Percentiles rank a stretch among this genome's conserved stretches.
phyloP scores from a whole-genome alignment of 2,329 filamentous ascomycete genomes.

The Leptodontidium sp. region DNA sequence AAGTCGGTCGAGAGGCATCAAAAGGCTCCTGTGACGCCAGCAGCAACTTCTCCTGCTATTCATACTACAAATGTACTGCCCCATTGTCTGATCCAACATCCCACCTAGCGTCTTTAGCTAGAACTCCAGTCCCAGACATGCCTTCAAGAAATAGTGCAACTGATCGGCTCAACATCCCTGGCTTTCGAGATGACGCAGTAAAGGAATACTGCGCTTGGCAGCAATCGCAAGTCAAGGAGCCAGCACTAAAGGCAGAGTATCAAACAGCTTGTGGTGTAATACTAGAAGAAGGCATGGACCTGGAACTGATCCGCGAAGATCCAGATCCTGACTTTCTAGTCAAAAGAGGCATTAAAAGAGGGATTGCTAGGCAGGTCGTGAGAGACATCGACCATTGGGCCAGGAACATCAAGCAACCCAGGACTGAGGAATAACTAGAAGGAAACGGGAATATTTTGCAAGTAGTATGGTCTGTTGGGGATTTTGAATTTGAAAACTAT shows the following conservation, averaged over 20 bases:
- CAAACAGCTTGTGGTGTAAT: constrained; percentile 41
- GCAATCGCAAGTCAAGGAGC: constrained; percentile 38
- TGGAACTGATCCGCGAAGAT: constrained; percentile 46
- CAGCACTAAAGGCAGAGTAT: constrained; percentile 40
- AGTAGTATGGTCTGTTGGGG: no score
- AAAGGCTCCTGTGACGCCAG: no score
- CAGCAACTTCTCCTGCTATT: no score
- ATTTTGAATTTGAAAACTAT: no score
- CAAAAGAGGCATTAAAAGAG: constrained; percentile 44
- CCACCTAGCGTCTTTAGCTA: no score
- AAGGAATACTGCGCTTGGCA: constrained; percentile 43
- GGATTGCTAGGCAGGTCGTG: constrained; percentile 46
- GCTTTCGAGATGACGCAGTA: constrained; percentile 38
- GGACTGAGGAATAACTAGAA: neutral
- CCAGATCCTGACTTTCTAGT: constrained; percentile 46
- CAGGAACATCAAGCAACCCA: neutral
- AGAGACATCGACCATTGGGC: constrained; percentile 43
- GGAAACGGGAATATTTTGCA: no score
- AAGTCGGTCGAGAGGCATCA: no score
- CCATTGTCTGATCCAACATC: no score
- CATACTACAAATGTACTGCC: no score
- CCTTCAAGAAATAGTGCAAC: no score
- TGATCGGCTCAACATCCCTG: constrained; percentile 35
- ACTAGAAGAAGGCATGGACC: constrained; percentile 38
- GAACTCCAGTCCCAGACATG: no score